Base-by-base conservation (phyloP, 2,329 filamentous ascomycete genomes). In the Beauveria varroae region DNA sequence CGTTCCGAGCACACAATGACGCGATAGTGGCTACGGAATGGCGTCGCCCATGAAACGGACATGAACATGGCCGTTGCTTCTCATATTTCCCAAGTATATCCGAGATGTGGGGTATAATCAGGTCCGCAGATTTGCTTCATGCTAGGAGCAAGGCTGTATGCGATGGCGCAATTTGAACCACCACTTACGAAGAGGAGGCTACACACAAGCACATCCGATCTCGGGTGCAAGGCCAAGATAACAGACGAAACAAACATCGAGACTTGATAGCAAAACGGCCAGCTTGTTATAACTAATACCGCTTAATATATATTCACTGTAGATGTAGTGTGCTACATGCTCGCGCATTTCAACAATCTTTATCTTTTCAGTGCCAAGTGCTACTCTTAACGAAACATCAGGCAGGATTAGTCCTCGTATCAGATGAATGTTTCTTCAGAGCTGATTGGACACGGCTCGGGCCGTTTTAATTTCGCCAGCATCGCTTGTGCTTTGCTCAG, bases 1-100 rank as follows among this genome's bases (percentile, higher is more conserved):
- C 22, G 26, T 26, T 30, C 26, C 37, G 18, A 26, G 8, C 14
- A 44, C 20, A n/a, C 24, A 58, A 58, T 58, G 44, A 51, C 56
- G 56, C 51, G 56, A 58, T 58, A 43, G 46, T 58, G 46, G 56
- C 44, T 30, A 57, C 54, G 54, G n/a, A 51, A 51, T 41, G 43
- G 46, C 46, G 56, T 51, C 55, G 56, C 46, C 16, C n/a, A n/a
- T 26, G 28, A 4, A 40, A 12, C 43, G 8, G 16, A 20, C 28
- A 49, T 20, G 30, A 44, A 43, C 22, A 7, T 10, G 34, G 7
- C 34, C 5, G 3, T 50, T 18, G 20, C 18, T 14, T 14, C 12
- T 24, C 16, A 43, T 58, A 22, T 51, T 57, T 41, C 30, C 46
- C 46, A 43, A 43, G 10, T 43, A 41, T 51, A 58, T 51, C 46